Base-by-base conservation (phyloP, 2,329 filamentous ascomycete genomes). In the Nothomitra cinnamomea region DNA sequence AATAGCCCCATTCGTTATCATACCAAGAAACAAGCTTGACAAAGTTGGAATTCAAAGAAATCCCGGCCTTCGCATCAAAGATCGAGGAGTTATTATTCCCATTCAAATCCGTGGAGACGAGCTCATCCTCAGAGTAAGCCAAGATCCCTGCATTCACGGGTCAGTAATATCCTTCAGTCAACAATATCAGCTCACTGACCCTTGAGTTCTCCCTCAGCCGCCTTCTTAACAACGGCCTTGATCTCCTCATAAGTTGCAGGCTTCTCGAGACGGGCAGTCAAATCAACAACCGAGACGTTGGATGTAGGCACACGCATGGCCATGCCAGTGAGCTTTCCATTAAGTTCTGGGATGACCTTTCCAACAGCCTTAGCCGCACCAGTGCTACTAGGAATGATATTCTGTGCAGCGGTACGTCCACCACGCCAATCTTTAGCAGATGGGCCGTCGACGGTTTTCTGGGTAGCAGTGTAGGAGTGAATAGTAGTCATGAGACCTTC, bases 1-100 rank as follows among this genome's bases (percentile, higher is more conserved):
- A 94, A 85, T 98, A 96, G 68, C 89, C 92, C 88, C 89, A 95
- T 82, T 96, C 90, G 80, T 96, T 96, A 80, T 95, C 88, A 76
- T 95, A 95, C 92, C 90, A 96, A 66, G 83, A 83, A 70, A 95
- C 85, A 59, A 98, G 80, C 85, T 98, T 98, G 80, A 95, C 82
- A 72, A 96, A 96, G 83, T 95, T 89, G 67, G 88, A 74, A 82
- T 96, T 98, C 65, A 98, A 84, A 61, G 89, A 85, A 74, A 98
- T 96, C 80, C 92, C 92, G 58, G 92, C 92, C 85, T 95, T 94
- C 72, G 88, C 89, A 71, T 98, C 92, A 74, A 98, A 95, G 80
- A 96, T 94, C 76, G 89, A 95, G 62, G 89, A 95, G 81, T 82
- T 73, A 70, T 76, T 79, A 78, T 96, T 85, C 72, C 92, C 92